Evolutionary conservation across 2,329 filamentous ascomycete species (phyloP).

Genomic region (Epichloe baconii): DNA sequence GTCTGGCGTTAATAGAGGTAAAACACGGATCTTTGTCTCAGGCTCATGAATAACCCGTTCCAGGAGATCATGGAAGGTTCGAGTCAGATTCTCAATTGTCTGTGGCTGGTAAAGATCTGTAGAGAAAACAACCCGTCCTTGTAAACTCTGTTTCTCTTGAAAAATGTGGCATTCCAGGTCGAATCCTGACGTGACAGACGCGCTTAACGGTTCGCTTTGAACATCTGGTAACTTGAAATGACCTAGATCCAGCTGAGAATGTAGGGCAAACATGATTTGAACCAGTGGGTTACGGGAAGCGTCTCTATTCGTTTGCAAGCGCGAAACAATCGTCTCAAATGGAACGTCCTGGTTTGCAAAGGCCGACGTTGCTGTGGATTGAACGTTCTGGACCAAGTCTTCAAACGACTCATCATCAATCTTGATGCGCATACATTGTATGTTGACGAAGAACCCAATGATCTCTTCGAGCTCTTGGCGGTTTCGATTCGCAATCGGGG

Average conservation of each 20-base stretch:
- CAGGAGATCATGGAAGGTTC: not conserved
- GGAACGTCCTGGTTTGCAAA: conserved; percentile 12
- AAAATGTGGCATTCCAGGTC: conserved; percentile 9
- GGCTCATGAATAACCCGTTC: conserved; percentile 9
- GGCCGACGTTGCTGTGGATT: not conserved
- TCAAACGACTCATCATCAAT: conserved; percentile 1
- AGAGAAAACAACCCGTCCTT: not conserved
- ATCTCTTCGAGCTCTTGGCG: conserved; percentile 11
- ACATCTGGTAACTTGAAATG: conserved; percentile 9
- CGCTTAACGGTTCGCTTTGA: conserved; percentile 3
- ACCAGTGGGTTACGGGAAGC: conserved; percentile 9
- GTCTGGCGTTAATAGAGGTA: conserved; percentile 1
- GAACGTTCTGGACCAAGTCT: not conserved
- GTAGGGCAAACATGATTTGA: conserved; percentile 10
- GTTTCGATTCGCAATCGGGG: conserved; percentile 11
- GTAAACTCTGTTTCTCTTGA: not conserved
- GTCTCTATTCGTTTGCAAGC: conserved; percentile 7
- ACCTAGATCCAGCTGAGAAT: conserved; percentile 12
- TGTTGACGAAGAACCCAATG: conserved; percentile 16
- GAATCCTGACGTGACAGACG: conserved; percentile 7
- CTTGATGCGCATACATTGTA: conserved; percentile 13
- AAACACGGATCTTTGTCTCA: not conserved
- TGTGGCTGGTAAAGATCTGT: not conserved
- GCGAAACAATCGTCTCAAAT: conserved; percentile 9
- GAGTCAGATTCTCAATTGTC: not conserved